Evolutionary conservation across 1,139 yeast species (phyloP).

Genomic region (Yamadazyma sp.): DNA sequence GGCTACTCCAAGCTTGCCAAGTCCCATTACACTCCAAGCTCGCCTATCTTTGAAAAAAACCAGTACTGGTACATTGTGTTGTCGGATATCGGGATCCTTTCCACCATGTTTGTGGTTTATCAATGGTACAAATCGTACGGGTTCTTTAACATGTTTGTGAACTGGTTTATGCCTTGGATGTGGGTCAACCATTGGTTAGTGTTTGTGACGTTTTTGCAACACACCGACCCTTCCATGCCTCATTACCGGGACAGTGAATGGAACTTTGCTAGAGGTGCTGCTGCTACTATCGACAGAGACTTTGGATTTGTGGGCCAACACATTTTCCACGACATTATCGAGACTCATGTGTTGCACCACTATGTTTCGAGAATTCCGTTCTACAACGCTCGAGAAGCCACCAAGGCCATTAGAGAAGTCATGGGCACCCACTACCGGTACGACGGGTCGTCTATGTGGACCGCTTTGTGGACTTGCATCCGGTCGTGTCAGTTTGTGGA

Average conservation of each 20-base stretch:
- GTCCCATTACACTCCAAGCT: slow-evolving; percentile 68
- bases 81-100: slow-evolving; percentile 69
- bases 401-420: slow-evolving; percentile 74
- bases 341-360: slow-evolving; percentile 88
- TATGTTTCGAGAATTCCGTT: slow-evolving; percentile 83
- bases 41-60: slow-evolving; percentile 70
- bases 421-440: slow-evolving; percentile 78
- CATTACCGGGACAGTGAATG: slow-evolving; percentile 75
- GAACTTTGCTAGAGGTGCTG: slow-evolving; percentile 89
- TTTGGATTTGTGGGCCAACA: slow-evolving; percentile 79
- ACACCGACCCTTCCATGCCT: slow-evolving; percentile 77
- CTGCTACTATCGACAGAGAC: slow-evolving; percentile 82
- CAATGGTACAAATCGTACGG: slow-evolving; percentile 66
- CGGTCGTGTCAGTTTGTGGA: slow-evolving; percentile 83
- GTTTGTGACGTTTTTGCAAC: slow-evolving; percentile 81
- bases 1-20: slow-evolving; percentile 46
- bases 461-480: slow-evolving; percentile 65
- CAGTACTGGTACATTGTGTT: slow-evolving; percentile 70
- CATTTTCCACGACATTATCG: slow-evolving; percentile 85
- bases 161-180: slow-evolving; percentile 77
- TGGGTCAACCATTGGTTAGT: slow-evolving; percentile 91
- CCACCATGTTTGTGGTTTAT: slow-evolving; percentile 48
- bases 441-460: slow-evolving; percentile 71
- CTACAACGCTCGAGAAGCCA: slow-evolving; percentile 80
- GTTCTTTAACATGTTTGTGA: slow-evolving; percentile 58